Conservation (phyloP, 2,329 filamentous ascomycete species). For the Sporothrix phasma region DNA sequence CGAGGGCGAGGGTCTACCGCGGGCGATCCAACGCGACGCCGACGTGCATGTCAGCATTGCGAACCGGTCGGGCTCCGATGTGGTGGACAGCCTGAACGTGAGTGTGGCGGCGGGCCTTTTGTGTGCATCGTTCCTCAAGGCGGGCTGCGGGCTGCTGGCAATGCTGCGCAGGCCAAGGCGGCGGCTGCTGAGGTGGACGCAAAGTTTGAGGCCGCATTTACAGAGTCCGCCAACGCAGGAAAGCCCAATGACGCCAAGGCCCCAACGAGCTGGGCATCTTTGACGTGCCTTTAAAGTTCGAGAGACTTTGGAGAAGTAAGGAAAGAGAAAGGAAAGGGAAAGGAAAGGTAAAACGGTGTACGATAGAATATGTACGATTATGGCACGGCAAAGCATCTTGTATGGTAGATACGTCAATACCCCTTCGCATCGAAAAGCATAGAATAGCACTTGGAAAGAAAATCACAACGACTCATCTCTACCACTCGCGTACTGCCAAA, state of each 20-base stretch:
- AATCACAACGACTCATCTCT: not conserved
- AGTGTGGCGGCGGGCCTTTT: slow-evolving; percentile 77
- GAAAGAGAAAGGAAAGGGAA: not conserved
- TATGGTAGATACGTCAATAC: not conserved
- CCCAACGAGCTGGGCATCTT: not conserved
- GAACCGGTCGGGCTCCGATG: slow-evolving; percentile 39
- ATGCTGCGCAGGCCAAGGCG: not conserved
- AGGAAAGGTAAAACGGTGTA: not conserved
- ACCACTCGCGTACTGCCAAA: too few relatives aligned
- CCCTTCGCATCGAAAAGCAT: not conserved
- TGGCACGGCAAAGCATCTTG: not conserved
- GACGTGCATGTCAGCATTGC: slow-evolving; percentile 59
- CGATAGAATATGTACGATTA: not conserved
- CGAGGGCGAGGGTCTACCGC: slow-evolving; percentile 66
- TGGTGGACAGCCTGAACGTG: slow-evolving; percentile 86
- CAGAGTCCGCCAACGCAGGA: not conserved
- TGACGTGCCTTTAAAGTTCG: not conserved
- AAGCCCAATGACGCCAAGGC: not conserved
- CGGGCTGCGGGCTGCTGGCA: not conserved
- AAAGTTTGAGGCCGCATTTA: not conserved
- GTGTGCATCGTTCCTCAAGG: slow-evolving; percentile 55
- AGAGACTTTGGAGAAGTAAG: not conserved
- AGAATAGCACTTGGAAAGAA: not conserved
- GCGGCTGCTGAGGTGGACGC: not conserved
- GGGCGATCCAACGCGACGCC: slow-evolving; percentile 52